Percentiles rank a stretch among this genome's conserved stretches.
Conservation (phyloP, 306 rosid species). For the Prunus campanulata region DNA sequence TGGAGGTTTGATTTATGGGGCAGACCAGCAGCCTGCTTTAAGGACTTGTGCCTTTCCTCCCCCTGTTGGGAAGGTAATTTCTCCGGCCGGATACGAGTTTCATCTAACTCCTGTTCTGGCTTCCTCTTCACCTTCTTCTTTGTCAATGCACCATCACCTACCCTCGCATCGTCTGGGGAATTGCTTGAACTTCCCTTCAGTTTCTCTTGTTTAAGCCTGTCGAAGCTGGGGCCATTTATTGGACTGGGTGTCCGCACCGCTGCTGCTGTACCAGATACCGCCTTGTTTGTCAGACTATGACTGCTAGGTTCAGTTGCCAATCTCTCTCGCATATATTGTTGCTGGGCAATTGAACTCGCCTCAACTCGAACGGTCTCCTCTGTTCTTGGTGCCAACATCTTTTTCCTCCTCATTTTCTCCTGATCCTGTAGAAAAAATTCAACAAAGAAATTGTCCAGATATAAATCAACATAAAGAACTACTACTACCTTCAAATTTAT, state of each 20-base stretch:
- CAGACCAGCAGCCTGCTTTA: conserved; percentile 55
- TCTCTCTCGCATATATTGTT: conserved; percentile 57
- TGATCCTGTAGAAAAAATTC: conserved; percentile 46
- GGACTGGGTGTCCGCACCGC: conserved; percentile 52
- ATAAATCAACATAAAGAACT: neutral
- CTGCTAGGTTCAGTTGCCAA: conserved; percentile 50
- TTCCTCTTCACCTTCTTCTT: conserved; percentile 83
- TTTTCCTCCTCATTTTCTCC: conserved; percentile 79
- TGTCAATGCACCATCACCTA: conserved; percentile 49
- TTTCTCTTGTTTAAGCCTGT: conserved; percentile 60
- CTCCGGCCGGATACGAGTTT: conserved; percentile 51
- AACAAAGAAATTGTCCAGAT: neutral
- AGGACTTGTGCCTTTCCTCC: conserved; percentile 64
- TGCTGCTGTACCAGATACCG: conserved; percentile 36
- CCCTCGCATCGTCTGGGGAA: conserved; percentile 53
- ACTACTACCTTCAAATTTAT: neutral
- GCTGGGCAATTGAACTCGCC: conserved; percentile 41
- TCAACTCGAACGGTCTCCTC: conserved; percentile 62
- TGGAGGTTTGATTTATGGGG: conserved; percentile 59
- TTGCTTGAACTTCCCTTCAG: conserved; percentile 60
- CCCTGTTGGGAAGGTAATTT: conserved; percentile 53
- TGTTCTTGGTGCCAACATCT: conserved; percentile 51
- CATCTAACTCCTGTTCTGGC: conserved; percentile 68
- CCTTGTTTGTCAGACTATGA: conserved; percentile 51
- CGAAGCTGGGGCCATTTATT: conserved; percentile 38